Evolutionary conservation across 1,284 basidiomycete species (phyloP).

Genomic region (Heterobasidion annosum): DNA sequence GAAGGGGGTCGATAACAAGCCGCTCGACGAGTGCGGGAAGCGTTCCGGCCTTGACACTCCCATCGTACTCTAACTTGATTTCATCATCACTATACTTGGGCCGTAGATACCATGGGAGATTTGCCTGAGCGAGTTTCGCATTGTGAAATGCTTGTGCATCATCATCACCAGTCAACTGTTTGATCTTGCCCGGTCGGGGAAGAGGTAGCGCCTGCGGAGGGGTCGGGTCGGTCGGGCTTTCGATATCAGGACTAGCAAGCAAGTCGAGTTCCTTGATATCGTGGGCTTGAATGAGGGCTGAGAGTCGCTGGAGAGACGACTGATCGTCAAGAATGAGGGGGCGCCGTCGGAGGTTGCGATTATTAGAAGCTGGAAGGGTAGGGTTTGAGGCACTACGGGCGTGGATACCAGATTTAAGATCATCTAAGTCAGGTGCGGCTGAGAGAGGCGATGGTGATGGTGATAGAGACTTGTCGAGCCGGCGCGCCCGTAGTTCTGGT

Average conservation of each 20-base stretch:
- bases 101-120: conserved; percentile 56
- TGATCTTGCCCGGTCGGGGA: conserved; percentile 25
- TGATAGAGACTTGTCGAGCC: conserved; percentile 11
- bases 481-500: neutral
- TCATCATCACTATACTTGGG: conserved; percentile 47
- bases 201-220: conserved; percentile 9
- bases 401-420: conserved; percentile 5
- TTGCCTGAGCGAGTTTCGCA: conserved; percentile 25
- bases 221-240: conserved; percentile 14
- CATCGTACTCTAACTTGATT: conserved; percentile 48
- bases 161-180: conserved; percentile 35
- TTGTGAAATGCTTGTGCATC: conserved; percentile 30
- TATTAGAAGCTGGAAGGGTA: conserved; percentile 4
- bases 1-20: conserved; percentile 47
- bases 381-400: conserved; percentile 16
- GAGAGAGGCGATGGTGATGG: conserved; percentile 7
- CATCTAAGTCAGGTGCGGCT: conserved; percentile 4
- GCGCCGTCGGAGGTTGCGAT: conserved; percentile 21
- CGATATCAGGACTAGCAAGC: conserved; percentile 17
- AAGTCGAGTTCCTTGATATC: conserved; percentile 25
- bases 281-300: conserved; percentile 29
- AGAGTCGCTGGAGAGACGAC: conserved; percentile 26
- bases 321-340: conserved; percentile 33
- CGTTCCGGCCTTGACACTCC: conserved; percentile 56
- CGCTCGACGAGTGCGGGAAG: conserved; percentile 63